These are phyloP conservation scores for Nepenthes mirabilis DNA, from an alignment of 148 eudicot species.

Conservation along the genomic window DNA sequence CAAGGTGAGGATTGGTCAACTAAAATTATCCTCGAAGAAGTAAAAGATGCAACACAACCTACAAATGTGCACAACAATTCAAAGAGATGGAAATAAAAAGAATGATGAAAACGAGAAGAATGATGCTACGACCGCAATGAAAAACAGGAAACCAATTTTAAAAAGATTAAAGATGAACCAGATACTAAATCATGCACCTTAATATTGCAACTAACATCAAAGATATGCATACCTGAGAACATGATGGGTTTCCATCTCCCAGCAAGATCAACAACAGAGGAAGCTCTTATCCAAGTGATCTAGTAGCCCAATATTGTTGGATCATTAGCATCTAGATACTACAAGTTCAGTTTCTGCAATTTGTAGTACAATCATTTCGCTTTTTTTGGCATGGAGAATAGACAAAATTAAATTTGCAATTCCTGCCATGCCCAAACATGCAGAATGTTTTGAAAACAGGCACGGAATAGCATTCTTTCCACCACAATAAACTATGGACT, in stretches of 20 bases:
- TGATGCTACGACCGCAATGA: no score
- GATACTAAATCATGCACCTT: no score
- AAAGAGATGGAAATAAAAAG: background rate
- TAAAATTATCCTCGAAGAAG: constrained; percentile 66
- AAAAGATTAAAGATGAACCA: no score
- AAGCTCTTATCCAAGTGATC: constrained; percentile 56
- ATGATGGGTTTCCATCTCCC: constrained; percentile 42
- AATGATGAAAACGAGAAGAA: background rate
- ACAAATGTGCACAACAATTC: constrained; percentile 15
- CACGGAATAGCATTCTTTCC: no score
- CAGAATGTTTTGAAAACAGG: no score
- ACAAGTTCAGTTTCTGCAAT: constrained; percentile 38
- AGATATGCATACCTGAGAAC: constrained; percentile 66
- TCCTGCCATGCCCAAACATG: no score
- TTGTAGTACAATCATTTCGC: background rate
- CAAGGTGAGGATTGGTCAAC: constrained; percentile 26
- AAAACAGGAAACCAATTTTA: background rate
- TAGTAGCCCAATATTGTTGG: constrained; percentile 35
- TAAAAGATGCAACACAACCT: constrained; percentile 59
- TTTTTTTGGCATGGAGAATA: no score
- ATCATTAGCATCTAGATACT: constrained; percentile 28
- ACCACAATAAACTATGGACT: no score
- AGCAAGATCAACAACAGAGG: constrained; percentile 45
- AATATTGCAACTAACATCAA: no score
- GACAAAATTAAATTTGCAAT: no score